Base-by-base conservation (phyloP, 139 green algal species). In the Tetradesmus obliquus region DNA sequence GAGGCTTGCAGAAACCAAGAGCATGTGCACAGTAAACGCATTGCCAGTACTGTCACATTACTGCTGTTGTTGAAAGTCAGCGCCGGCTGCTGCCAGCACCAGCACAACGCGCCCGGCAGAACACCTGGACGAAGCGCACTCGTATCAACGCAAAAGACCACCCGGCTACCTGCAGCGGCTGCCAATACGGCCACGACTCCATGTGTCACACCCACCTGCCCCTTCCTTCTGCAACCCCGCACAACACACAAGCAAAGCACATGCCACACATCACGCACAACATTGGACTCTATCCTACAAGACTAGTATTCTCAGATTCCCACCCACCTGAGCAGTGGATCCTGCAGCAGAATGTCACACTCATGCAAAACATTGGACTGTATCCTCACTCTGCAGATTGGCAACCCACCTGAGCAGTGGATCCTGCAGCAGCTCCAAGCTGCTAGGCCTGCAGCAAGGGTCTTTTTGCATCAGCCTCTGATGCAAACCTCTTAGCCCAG, bases 381-480 rank as follows among this genome's bases (percentile, higher is more conserved):
- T 45, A 45, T 45, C 32, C 32, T 45, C 32, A 45, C 32, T 45
- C 32, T 45, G 32, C 32, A 45, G 32, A 45, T 45, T 45, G 32
- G 32, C 32, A 45, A 51, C 85, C 20, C 17, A 90, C 86, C 86
- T 83, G 19, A 90, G 71, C 19, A 84, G 32, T 0, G 20, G 22
- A 20, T 83, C 10, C 5, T 90, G 86, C 71, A 90, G 15, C 20
- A 90, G 69, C 54, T 84, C 20, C 5, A 32, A 20, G 80, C 86
- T 74, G 86, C 71, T 84, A 6, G 86, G 86, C n/a, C 86, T 22
- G 7, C 79, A 3, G 19, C 55, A 24, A 15, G 86, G 86, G 71
- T 90, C 71, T 20, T 90, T 53, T 2, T 60, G 22, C 86, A 90
- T 83, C 69, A 90, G 69, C 32, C 15, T 53, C n/a, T 72, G 86